These are phyloP conservation scores for Diaporthe longicolla DNA, from an alignment of 2,329 filamentous ascomycete species.

Conservation along the genomic window DNA sequence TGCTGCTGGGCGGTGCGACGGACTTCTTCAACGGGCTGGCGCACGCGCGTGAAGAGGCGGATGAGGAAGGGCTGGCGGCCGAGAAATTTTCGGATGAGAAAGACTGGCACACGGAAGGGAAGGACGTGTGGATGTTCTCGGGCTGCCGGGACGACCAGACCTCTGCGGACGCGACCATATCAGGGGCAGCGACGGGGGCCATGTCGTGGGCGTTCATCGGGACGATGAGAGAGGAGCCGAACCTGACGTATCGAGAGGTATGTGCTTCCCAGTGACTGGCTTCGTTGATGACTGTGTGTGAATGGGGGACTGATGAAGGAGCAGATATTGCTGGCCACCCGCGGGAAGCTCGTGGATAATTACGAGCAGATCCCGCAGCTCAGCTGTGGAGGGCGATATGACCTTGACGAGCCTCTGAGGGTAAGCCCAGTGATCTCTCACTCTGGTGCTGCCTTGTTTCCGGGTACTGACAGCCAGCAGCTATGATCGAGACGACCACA, in stretches of 20 bases:
- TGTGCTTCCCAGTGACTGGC: background rate
- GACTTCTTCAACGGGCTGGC: slow-evolving; percentile 67
- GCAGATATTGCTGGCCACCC: slow-evolving; percentile 47
- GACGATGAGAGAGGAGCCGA: slow-evolving; percentile 50
- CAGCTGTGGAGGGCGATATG: slow-evolving; percentile 50
- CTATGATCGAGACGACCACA: slow-evolving; percentile 3
- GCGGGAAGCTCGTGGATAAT: slow-evolving; percentile 44
- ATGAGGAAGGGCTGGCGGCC: slow-evolving; percentile 58
- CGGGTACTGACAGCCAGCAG: slow-evolving; percentile 30
- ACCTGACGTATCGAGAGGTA: slow-evolving; percentile 53
- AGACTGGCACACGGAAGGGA: slow-evolving; percentile 54
- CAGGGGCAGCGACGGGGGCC: slow-evolving; percentile 53
- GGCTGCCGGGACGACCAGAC: slow-evolving; percentile 57
- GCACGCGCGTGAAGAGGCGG: slow-evolving; percentile 58
- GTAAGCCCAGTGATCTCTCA: slow-evolving; percentile 34
- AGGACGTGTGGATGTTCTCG: slow-evolving; percentile 60
- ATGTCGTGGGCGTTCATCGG: slow-evolving; percentile 57
- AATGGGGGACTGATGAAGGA: slow-evolving; percentile 21
- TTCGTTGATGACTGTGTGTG: background rate
- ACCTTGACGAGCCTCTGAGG: slow-evolving; percentile 46
- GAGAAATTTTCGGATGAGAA: slow-evolving; percentile 58
- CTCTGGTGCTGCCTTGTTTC: rapidly evolving
- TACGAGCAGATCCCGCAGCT: slow-evolving; percentile 49
- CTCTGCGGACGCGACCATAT: slow-evolving; percentile 55
- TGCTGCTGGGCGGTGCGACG: slow-evolving; percentile 66